Conservation (phyloP, 352 stramenopile genomes). For the Globisporangium middletonii region DNA sequence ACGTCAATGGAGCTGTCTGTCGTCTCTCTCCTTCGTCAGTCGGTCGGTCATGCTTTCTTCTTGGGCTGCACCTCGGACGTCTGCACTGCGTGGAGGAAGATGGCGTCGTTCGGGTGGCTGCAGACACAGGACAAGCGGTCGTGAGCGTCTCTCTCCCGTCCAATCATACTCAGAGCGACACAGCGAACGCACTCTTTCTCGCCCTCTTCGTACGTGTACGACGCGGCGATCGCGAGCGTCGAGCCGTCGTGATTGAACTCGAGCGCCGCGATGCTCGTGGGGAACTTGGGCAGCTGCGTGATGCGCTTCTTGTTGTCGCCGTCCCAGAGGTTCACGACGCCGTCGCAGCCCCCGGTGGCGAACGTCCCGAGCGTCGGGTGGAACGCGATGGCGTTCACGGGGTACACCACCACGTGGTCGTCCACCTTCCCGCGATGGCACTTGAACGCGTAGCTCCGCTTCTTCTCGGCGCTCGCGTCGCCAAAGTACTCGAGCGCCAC, state of each 20-base stretch:
- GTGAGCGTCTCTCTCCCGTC: too few relatives aligned
- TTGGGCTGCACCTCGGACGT: conserved; percentile 85
- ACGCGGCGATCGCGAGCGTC: conserved; percentile 91
- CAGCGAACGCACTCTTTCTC: conserved; percentile 86
- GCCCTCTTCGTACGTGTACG: conserved; percentile 97
- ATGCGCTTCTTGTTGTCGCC: conserved; percentile 95
- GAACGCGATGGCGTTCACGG: conserved; percentile 96
- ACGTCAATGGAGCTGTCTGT: too few relatives aligned
- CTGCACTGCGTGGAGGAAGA: conserved; percentile 90
- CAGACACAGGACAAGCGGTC: background rate
- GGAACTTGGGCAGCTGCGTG: conserved; percentile 74
- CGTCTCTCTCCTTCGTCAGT: background rate
- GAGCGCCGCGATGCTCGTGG: conserved; percentile 88
- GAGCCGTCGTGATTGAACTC: conserved; percentile 93
- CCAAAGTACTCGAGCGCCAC: conserved; percentile 96
- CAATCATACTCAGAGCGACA: background rate
- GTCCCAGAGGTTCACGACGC: conserved; percentile 92
- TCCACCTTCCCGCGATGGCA: conserved; percentile 92
- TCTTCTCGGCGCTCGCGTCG: conserved; percentile 34
- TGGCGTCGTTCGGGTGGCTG: conserved; percentile 90
- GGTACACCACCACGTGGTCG: conserved; percentile 87
- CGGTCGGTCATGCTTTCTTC: conserved; percentile 24
- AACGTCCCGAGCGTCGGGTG: conserved; percentile 93
- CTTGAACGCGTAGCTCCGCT: conserved; percentile 96
- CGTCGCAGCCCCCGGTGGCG: conserved; percentile 94